Conservation (phyloP, 768 basidiomycete species). For the Asterophora lycoperdoides region DNA sequence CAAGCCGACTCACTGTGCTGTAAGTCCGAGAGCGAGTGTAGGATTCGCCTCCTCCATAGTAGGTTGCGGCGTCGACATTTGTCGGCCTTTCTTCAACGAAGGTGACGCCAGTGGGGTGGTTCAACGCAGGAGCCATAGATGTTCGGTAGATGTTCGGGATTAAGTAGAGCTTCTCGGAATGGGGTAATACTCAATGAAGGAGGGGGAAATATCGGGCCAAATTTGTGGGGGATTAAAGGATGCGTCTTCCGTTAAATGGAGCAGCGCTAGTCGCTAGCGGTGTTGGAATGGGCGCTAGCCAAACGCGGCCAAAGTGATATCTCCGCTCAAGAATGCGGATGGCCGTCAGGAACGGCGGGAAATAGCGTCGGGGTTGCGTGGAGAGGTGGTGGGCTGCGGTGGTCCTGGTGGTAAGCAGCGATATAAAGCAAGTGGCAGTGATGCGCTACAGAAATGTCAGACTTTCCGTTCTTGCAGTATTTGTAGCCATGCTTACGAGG, state of each 20-base stretch:
- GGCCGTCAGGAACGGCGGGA: background rate
- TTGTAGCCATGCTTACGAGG: background rate
- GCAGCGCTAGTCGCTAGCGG: slow-evolving; percentile 3
- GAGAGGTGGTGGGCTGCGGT: background rate
- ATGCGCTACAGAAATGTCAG: background rate
- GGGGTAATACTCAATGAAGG: background rate
- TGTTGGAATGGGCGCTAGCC: slow-evolving; percentile 2
- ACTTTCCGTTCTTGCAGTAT: background rate
- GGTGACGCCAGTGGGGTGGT: slow-evolving; percentile 58
- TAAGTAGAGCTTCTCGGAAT: background rate
- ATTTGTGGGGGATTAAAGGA: slow-evolving; percentile 6
- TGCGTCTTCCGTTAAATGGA: slow-evolving; percentile 1
- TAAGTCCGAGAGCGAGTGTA: slow-evolving; percentile 85
- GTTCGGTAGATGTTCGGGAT: slow-evolving; percentile 2
- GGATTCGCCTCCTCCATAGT: slow-evolving; percentile 79
- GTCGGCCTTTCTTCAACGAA: slow-evolving; percentile 63
- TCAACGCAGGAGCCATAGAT: slow-evolving; percentile 61
- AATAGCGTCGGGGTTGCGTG: background rate
- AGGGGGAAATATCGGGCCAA: slow-evolving; percentile 1
- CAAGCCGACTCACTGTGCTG: slow-evolving; percentile 59
- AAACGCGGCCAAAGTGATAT: slow-evolving; percentile 17
- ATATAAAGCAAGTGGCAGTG: background rate
- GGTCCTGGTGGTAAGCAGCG: background rate
- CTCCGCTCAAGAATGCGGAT: slow-evolving; percentile 6
- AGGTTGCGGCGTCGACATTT: slow-evolving; percentile 69